A percentile compares a stretch with the other conserved stretches of the same genome.
These are phyloP conservation scores for Pythium angustatum DNA, from an alignment of 352 stramenopile species.

Conservation along the genomic window DNA sequence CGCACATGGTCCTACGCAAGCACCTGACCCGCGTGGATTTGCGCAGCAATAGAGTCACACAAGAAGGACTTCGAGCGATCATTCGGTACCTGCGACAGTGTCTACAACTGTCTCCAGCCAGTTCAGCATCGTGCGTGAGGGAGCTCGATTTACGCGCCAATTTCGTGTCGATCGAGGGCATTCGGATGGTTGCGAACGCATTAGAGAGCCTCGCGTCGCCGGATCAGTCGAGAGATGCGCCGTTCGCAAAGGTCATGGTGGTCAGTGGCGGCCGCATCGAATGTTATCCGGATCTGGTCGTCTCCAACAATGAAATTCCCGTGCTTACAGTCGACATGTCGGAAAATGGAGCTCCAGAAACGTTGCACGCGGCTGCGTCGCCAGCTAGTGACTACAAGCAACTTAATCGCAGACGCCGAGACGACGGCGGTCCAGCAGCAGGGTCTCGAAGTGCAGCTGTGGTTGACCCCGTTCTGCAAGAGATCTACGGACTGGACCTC, in stretches of 20 bases:
- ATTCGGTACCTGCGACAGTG: slow-evolving; percentile 32
- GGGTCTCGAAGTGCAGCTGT: neutral
- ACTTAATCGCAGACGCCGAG: slow-evolving; percentile 11
- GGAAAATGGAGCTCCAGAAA: slow-evolving; percentile 44
- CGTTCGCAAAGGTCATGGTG: slow-evolving; percentile 45
- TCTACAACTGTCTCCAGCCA: neutral
- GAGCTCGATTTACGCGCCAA: slow-evolving; percentile 75
- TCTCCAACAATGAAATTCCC: slow-evolving; percentile 16
- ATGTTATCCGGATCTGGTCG: slow-evolving; percentile 37
- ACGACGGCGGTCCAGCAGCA: slow-evolving; percentile 6
- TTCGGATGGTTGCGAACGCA: slow-evolving; percentile 50
- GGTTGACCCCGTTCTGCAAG: slow-evolving; percentile 34
- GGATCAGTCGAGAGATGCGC: neutral
- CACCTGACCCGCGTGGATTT: slow-evolving; percentile 48
- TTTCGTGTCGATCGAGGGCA: slow-evolving; percentile 63
- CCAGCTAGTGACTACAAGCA: slow-evolving; percentile 14
- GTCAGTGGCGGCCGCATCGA: slow-evolving; percentile 54
- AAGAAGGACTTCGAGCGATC: slow-evolving; percentile 43
- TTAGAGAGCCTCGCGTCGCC: slow-evolving; percentile 39
- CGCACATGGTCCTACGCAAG: slow-evolving; percentile 13
- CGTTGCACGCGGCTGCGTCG: slow-evolving; percentile 33
- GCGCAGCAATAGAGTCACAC: slow-evolving; percentile 58
- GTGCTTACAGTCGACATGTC: slow-evolving; percentile 55
- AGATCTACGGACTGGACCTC: slow-evolving; percentile 71
- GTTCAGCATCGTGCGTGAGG: slow-evolving; percentile 27